Base-by-base conservation (phyloP, 1,284 basidiomycete genomes). In the Malassezia slooffiae region DNA sequence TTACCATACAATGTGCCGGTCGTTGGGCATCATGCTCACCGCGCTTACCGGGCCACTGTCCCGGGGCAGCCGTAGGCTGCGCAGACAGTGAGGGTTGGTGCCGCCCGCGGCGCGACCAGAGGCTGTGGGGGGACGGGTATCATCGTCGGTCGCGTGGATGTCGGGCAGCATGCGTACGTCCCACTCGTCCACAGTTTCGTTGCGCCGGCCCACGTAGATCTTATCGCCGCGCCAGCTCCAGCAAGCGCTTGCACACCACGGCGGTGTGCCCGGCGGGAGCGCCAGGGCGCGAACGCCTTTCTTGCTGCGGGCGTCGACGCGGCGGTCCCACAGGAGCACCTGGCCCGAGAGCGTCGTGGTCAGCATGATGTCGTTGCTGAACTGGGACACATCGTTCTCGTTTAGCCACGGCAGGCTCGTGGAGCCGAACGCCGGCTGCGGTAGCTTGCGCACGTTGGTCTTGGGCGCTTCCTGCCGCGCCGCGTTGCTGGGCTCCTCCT, bases 41-140 rank as follows among this genome's bases (percentile, higher is more conserved):
- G 87, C 85, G 15, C 84, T 89, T 15, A 97, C 84, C 0, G 88
- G 81, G 3, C 91, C 90, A 20, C 88, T 90, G 53, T 86, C 87
- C 24, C 76, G 57, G 0, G 93, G 91, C 62, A 91, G 89, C 27
- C 81, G 78, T 38, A 95, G 72, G 3, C 80, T 85, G 59, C 83
- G 84, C 38, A 88, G 67, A 19, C 91, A 72, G 30, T 79, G 76
- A 16, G 88, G 84, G 5, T 79, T 79, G 38, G 75, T 75, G 3
- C 19, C 33, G 24, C n/a, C n/a, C n/a, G n/a, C n/a, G n/a, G n/a
- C n/a, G n/a, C 9, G 15, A 24, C 2, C 4, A 3, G 2, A 16
- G 22, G 12, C 15, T 10, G 23, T 11, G n/a, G 16, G 13, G 10
- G 28, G 15, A 19, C 5, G 6, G 9, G 35, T 22, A 16, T 13